phyloP scores from a whole-genome alignment of 1,139 yeast species.

The Nadsonia starkeyi-henricii region DNA sequence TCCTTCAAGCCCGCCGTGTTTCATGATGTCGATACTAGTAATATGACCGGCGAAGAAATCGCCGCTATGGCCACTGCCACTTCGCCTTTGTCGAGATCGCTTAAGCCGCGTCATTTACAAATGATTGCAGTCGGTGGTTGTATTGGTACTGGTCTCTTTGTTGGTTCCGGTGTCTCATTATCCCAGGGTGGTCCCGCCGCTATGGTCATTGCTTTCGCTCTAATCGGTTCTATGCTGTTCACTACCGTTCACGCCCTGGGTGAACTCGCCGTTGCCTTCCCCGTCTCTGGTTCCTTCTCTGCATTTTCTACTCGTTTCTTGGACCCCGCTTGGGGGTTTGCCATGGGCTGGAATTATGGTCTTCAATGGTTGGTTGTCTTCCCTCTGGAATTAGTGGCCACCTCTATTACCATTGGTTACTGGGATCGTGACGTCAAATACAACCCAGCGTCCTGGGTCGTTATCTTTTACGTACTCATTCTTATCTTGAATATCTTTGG shows the following conservation, averaged over 20 bases:
- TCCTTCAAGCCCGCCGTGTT: conserved; percentile 44
- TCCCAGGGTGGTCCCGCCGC: conserved; percentile 55
- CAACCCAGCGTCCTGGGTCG: conserved; percentile 55
- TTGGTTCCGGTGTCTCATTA: conserved; percentile 50
- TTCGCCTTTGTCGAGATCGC: conserved; percentile 52
- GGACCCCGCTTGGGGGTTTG: conserved; percentile 59
- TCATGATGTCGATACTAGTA: conserved; percentile 46
- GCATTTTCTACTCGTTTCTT: conserved; percentile 41
- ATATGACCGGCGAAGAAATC: conserved; percentile 51
- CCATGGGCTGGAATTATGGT: conserved; percentile 73
- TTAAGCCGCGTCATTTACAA: conserved; percentile 51
- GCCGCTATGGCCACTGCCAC: conserved; percentile 53
- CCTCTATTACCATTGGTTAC: conserved; percentile 51
- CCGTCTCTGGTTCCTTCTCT: conserved; percentile 48
- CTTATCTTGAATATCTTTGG: conserved; percentile 48
- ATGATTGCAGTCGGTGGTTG: conserved; percentile 86
- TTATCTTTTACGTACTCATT: conserved; percentile 45
- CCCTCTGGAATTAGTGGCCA: conserved; percentile 66
- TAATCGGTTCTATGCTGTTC: conserved; percentile 31
- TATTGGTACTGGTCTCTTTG: conserved; percentile 63
- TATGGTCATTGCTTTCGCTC: conserved; percentile 38
- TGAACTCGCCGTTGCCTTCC: conserved; percentile 47
- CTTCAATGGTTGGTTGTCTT: conserved; percentile 63
- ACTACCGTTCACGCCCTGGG: conserved; percentile 47
- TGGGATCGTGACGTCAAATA: conserved; percentile 38